phyloP scores from a whole-genome alignment of 257 asterid genomes.

The Galeopsis tetrahit region DNA sequence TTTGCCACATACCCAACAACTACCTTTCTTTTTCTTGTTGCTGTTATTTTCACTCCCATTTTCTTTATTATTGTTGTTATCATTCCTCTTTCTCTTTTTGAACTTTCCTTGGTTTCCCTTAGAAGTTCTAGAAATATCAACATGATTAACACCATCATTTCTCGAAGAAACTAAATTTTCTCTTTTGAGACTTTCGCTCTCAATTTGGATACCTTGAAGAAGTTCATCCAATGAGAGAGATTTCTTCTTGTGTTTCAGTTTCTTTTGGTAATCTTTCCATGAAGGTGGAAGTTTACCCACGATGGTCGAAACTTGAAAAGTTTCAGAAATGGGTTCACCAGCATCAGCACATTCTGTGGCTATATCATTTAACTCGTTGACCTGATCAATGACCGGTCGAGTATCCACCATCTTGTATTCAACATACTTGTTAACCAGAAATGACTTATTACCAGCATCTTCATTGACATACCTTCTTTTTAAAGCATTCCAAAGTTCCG shows the following conservation, averaged over 20 bases:
- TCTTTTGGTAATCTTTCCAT: background rate
- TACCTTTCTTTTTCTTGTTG: background rate
- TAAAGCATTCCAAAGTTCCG: background rate
- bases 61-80: background rate
- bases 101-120: background rate
- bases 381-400: too few species aligned
- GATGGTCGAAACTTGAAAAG: background rate
- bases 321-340: background rate
- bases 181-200: too few species aligned
- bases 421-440: too few species aligned
- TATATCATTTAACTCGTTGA: too few species aligned
- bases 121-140: background rate
- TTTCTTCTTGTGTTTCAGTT: background rate
- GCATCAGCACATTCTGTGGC: too few species aligned
- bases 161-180: too few species aligned
- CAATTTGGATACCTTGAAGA: too few species aligned
- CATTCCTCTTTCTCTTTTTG: background rate
- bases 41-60: background rate
- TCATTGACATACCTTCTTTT: constrained; percentile 3
- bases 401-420: too few species aligned
- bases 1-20: background rate
- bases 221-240: background rate
- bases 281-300: background rate
- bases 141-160: too few species aligned
- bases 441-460: background rate